A percentile compares a stretch with the other conserved stretches of the same genome.
These are phyloP conservation scores for Stellera chamaejasme DNA, from an alignment of 345 rosid species.

Conservation along the genomic window DNA sequence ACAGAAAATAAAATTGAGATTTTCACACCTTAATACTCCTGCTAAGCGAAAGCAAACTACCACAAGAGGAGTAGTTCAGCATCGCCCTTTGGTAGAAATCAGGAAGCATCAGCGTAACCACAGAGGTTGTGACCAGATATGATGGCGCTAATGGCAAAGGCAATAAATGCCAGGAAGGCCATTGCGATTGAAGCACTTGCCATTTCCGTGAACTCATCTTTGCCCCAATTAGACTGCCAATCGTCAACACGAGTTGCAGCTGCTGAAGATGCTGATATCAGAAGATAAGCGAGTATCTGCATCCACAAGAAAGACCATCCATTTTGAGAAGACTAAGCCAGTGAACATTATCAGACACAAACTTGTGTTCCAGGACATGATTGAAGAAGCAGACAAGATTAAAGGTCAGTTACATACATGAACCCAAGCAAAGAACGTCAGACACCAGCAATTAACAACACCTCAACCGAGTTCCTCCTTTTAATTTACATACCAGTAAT, in stretches of 20 bases:
- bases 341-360: too few species aligned
- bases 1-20: constrained; percentile 4
- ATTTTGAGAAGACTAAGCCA: constrained; percentile 4
- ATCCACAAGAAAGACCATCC: constrained; percentile 5
- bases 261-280: constrained; percentile 83
- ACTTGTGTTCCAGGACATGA: too few species aligned
- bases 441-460: too few species aligned
- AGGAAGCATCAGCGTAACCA: constrained; percentile 23
- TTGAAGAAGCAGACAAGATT: too few species aligned
- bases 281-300: constrained; percentile 84
- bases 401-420: too few species aligned
- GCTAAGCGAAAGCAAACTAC: neutral
- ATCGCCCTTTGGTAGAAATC: constrained; percentile 5
- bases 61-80: neutral
- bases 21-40: neutral
- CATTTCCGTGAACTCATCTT: constrained; percentile 88
- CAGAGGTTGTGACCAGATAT: constrained; percentile 71
- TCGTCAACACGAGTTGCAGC: constrained; percentile 92
- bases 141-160: constrained; percentile 72
- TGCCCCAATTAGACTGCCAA: constrained; percentile 99
- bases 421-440: too few species aligned
- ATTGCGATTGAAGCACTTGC: constrained; percentile 80
- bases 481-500: too few species aligned
- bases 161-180: constrained; percentile 70
- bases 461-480: too few species aligned